A percentile compares a stretch with the other conserved stretches of the same genome.
Conservation (phyloP, 108 stramenopile species). For the Asterionellopsis glacialis region DNA sequence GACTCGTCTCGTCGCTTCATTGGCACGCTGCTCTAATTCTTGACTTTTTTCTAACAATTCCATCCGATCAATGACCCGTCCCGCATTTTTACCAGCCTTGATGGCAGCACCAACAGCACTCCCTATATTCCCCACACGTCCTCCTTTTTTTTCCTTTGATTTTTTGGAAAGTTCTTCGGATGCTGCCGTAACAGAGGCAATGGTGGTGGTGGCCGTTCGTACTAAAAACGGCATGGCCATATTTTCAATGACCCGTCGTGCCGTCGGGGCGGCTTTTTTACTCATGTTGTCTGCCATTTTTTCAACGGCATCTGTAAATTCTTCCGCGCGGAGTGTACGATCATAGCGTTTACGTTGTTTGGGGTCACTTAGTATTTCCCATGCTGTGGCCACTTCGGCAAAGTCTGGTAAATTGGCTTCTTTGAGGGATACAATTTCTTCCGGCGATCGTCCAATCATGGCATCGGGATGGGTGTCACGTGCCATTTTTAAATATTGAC, state of each 20-base stretch:
- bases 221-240: constrained; percentile 13
- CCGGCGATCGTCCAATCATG: constrained; percentile 3
- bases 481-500: constrained; percentile 47
- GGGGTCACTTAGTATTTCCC: constrained; percentile 19
- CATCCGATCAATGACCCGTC: constrained; percentile 39
- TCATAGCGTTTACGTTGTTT: constrained; percentile 20
- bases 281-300: constrained; percentile 6
- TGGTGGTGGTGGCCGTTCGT: constrained; percentile 22
- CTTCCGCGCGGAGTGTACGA: constrained; percentile 19
- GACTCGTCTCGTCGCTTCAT: constrained; percentile 9
- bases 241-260: too few relatives aligned
- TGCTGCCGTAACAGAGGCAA: too few relatives aligned
- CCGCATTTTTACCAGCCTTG: constrained; percentile 52
- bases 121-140: constrained; percentile 30
- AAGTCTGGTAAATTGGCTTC: constrained; percentile 7
- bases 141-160: too few relatives aligned
- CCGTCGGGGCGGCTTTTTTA: not conserved
- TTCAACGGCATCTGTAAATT: constrained; percentile 21
- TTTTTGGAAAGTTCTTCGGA: too few relatives aligned
- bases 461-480: constrained; percentile 70
- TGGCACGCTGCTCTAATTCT: constrained; percentile 23
- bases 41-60: constrained; percentile 54
- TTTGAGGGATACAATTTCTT: not conserved
- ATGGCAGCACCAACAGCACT: constrained; percentile 41
- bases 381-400: constrained; percentile 23